Evolutionary conservation across 345 rosid species (phyloP).

Genomic region (Eucalyptus dawsonii): DNA sequence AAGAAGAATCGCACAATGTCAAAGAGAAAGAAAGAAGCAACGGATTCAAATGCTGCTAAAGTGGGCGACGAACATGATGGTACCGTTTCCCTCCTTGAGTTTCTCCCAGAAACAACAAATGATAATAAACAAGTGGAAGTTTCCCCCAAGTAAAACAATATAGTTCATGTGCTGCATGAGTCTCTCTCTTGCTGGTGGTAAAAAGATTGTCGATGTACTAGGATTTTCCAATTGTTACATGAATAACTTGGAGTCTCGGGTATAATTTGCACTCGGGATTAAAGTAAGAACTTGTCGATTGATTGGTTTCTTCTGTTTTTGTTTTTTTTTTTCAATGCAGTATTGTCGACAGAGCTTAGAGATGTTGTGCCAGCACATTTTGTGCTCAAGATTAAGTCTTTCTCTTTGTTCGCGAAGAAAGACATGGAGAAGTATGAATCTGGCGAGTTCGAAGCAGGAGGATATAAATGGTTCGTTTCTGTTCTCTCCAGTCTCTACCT

Average conservation of each 20-base stretch:
- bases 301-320: not conserved
- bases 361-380: too few species aligned
- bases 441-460: too few species aligned
- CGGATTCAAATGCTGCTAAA: not conserved
- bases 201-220: not conserved
- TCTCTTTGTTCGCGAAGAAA: too few species aligned
- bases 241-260: not conserved
- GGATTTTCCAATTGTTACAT: not conserved
- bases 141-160: not conserved
- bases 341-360: too few species aligned
- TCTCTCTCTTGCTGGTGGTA: not conserved
- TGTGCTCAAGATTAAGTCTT: too few species aligned
- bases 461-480: too few species aligned
- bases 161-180: not conserved
- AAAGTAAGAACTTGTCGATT: not conserved
- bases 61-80: not conserved
- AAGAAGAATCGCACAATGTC: not conserved
- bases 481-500: too few species aligned
- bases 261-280: not conserved
- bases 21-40: not conserved
- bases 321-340: too few species aligned
- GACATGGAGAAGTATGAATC: too few species aligned
- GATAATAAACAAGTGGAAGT: too few species aligned
- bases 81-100: not conserved
- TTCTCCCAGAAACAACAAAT: too few species aligned